Conservation (phyloP, 164 flowering plant genomes). For the Umbellularia californica region DNA sequence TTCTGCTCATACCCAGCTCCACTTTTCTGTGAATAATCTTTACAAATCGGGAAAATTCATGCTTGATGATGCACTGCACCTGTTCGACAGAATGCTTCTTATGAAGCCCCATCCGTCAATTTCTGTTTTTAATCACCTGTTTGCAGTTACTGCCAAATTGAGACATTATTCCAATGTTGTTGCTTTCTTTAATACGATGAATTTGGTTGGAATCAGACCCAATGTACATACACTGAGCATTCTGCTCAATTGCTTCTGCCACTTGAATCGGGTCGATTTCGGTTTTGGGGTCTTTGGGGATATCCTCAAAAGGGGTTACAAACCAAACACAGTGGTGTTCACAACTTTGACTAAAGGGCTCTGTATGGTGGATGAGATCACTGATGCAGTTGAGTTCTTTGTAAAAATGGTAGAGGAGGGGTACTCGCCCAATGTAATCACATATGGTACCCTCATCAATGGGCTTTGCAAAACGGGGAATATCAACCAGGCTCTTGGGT, state of each 20-base stretch:
- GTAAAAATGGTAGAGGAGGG: conserved; percentile 4
- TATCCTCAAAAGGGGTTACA: conserved; percentile 14
- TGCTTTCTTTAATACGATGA: conserved; percentile 10
- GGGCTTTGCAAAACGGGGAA: neutral
- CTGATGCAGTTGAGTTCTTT: conserved; percentile 1
- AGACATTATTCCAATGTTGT: conserved; percentile 4
- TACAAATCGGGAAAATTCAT: neutral
- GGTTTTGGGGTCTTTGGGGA: conserved; percentile 18
- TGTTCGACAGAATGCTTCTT: conserved; percentile 8
- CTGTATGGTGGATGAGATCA: neutral
- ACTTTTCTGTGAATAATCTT: neutral
- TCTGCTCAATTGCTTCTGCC: conserved; percentile 20
- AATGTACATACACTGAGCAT: conserved; percentile 12
- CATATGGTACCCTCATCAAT: conserved; percentile 4
- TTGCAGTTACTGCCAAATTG: conserved; percentile 7
- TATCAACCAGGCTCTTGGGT: neutral
- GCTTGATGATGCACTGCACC: conserved; percentile 3
- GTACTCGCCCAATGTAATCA: neutral
- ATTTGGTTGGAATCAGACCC: conserved; percentile 5
- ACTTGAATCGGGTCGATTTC: neutral
- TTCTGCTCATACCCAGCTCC: neutral
- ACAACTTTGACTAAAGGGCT: conserved; percentile 13
- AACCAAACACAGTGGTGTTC: conserved; percentile 1
- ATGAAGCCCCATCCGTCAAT: conserved; percentile 11
- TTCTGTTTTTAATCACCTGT: conserved; percentile 8